phyloP scores from a whole-genome alignment of 2,329 filamentous ascomycete genomes.

The Microsporum ferrugineum region DNA sequence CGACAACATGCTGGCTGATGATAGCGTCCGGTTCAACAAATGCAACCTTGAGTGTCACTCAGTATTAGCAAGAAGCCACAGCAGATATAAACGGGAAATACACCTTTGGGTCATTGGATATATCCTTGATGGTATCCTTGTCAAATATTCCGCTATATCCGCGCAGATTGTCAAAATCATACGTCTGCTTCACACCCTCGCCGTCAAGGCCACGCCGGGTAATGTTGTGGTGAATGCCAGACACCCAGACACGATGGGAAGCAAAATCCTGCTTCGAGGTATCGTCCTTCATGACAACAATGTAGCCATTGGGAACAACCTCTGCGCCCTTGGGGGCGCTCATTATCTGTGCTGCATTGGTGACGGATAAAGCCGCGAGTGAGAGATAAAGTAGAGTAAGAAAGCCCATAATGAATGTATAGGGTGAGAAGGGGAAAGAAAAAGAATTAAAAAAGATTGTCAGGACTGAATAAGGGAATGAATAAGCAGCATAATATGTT shows the following conservation, averaged over 20 bases:
- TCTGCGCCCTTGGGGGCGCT: background rate
- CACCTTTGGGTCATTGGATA: slow-evolving; percentile 3
- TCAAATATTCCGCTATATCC: slow-evolving; percentile 9
- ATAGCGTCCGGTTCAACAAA: slow-evolving; percentile 6
- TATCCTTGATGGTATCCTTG: slow-evolving; percentile 4
- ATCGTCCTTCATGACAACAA: slow-evolving; percentile 8
- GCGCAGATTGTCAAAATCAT: background rate
- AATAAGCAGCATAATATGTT: background rate
- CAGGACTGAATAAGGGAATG: background rate
- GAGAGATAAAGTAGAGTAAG: slow-evolving; percentile 1
- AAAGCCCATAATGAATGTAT: slow-evolving; percentile 5
- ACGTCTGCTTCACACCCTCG: background rate
- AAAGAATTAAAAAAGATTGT: background rate
- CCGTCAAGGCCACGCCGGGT: background rate
- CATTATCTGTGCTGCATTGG: slow-evolving; percentile 3
- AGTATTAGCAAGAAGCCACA: background rate
- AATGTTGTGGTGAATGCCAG: background rate
- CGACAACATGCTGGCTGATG: background rate
- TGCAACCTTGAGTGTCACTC: slow-evolving; percentile 5
- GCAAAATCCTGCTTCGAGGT: slow-evolving; percentile 1
- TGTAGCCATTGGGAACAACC: slow-evolving; percentile 5
- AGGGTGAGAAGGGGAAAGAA: background rate
- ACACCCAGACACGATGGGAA: slow-evolving; percentile 2
- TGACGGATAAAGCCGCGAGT: slow-evolving; percentile 2
- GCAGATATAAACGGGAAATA: background rate